Evolutionary conservation across 2,329 filamentous ascomycete genomes (phyloP).

Genomic region (Sporothrix inflata): DNA sequence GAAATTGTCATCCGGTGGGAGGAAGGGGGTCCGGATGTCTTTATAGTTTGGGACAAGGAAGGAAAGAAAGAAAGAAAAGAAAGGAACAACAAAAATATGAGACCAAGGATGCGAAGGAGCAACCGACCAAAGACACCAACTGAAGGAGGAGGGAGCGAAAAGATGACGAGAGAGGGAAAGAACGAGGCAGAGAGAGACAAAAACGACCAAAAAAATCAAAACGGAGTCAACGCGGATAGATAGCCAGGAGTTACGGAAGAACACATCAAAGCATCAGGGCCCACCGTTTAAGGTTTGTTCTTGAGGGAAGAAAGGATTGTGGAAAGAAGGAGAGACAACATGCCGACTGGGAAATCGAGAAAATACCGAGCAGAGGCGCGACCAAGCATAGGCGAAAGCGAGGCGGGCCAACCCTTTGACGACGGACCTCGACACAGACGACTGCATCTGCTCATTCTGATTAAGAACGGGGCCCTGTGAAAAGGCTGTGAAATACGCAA

Average conservation of each 20-base stretch:
- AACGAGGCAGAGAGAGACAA: background rate
- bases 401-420: background rate
- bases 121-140: background rate
- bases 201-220: background rate
- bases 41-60: slow-evolving; percentile 14
- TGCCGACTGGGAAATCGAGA: background rate
- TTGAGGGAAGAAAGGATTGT: background rate
- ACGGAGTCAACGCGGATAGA: slow-evolving; percentile 19
- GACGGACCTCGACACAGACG: background rate
- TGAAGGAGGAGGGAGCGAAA: background rate
- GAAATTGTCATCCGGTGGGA: background rate
- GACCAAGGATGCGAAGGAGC: slow-evolving; percentile 2
- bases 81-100: background rate
- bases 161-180: background rate
- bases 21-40: background rate
- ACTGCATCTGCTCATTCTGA: background rate
- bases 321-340: background rate
- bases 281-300: slow-evolving; percentile 2
- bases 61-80: background rate
- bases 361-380: background rate
- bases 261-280: background rate
- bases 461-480: background rate
- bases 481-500: background rate
- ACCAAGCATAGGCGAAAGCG: background rate
- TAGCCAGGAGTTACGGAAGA: slow-evolving; percentile 6